phyloP scores from a whole-genome alignment of 2,329 filamentous ascomycete genomes.

The Zopfia rhizophila region DNA sequence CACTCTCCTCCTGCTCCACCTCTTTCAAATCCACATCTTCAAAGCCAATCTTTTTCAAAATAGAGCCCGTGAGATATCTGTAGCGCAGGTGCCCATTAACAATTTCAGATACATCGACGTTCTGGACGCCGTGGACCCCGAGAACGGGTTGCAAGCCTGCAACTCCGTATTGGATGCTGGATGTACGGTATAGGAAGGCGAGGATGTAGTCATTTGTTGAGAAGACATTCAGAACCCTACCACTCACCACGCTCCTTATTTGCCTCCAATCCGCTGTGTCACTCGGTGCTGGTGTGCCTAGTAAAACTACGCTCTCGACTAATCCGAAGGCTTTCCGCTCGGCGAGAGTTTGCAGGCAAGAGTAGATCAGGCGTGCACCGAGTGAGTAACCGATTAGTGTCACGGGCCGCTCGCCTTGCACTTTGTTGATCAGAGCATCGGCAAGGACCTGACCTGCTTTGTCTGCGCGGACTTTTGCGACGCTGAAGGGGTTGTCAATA shows the following conservation, averaged over 20 bases:
- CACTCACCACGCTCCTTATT: slow-evolving; percentile 80
- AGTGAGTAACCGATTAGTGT: slow-evolving; percentile 84
- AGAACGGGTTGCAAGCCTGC: slow-evolving; percentile 82
- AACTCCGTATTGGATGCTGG: slow-evolving; percentile 82
- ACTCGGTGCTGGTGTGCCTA: slow-evolving; percentile 82
- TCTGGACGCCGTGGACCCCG: slow-evolving; percentile 72
- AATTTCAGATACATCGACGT: slow-evolving; percentile 63
- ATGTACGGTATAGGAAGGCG: slow-evolving; percentile 86
- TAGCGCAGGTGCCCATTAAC: slow-evolving; percentile 64
- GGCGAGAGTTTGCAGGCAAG: slow-evolving; percentile 80
- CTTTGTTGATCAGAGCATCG: slow-evolving; percentile 82
- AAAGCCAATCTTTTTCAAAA: slow-evolving; percentile 64
- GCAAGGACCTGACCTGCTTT: slow-evolving; percentile 84
- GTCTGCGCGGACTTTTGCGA: slow-evolving; percentile 79
- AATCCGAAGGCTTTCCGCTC: slow-evolving; percentile 84
- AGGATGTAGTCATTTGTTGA: slow-evolving; percentile 89
- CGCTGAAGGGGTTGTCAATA: slow-evolving; percentile 83
- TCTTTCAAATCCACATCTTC: slow-evolving; percentile 61
- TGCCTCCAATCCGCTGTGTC: slow-evolving; percentile 77
- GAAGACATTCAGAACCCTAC: slow-evolving; percentile 87
- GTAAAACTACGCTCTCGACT: slow-evolving; percentile 83
- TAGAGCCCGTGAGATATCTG: slow-evolving; percentile 61
- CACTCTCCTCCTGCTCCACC: slow-evolving; percentile 59
- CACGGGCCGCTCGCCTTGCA: slow-evolving; percentile 83
- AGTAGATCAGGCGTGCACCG: slow-evolving; percentile 83